Conservation (phyloP, 495 filamentous ascomycete genomes). For the Penicillium odoratum region DNA sequence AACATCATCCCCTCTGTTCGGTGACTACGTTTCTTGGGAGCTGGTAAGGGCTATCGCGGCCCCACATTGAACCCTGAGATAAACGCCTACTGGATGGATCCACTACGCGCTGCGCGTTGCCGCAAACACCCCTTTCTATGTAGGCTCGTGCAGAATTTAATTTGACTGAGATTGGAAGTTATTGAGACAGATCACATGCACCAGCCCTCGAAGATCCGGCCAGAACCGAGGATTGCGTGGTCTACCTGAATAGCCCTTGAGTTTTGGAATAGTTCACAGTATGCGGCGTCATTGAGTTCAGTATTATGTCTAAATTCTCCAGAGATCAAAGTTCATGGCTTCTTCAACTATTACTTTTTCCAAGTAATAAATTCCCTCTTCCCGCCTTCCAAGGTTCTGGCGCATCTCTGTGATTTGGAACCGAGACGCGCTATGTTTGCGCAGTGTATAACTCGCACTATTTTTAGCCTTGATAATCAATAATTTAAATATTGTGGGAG, state of each 20-base stretch:
- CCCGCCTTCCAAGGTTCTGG: background rate
- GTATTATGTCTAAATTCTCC: background rate
- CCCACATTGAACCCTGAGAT: background rate
- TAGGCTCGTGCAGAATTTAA: background rate
- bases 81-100: background rate
- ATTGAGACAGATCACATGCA: background rate
- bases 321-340: background rate
- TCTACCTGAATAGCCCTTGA: background rate
- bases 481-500: background rate
- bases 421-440: background rate
- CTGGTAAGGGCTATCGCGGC: background rate
- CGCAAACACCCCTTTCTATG: background rate
- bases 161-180: background rate
- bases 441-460: background rate
- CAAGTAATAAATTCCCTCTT: background rate
- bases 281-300: background rate
- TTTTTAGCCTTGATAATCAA: background rate
- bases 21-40: background rate
- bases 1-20: background rate
- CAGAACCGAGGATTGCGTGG: background rate
- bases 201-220: background rate
- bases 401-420: background rate
- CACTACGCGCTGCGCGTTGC: background rate
- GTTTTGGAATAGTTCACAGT: background rate
- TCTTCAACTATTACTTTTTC: background rate